Evolutionary conservation across 805 yeast genomes (phyloP).

Genomic region (Cyberlindnera nakhonratchasimensis): DNA sequence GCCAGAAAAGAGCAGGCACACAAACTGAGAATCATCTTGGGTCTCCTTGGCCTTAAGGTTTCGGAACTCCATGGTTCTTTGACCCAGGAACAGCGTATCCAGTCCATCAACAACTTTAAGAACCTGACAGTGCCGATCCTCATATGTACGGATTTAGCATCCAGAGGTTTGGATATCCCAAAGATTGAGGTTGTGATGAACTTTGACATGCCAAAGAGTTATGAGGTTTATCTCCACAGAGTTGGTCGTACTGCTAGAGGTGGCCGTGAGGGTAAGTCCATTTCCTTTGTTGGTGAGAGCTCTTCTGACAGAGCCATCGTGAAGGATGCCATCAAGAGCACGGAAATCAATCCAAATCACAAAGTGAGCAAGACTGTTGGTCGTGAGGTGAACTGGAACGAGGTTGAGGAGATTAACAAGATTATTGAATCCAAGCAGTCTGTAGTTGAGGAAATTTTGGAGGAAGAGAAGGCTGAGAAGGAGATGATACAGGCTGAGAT

Average conservation of each 20-base stretch:
- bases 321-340: constrained; percentile 79
- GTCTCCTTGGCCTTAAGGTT: constrained; percentile 71
- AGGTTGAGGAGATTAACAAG: constrained; percentile 65
- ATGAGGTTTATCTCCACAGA: constrained; percentile 91
- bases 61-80: constrained; percentile 81
- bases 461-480: constrained; percentile 86
- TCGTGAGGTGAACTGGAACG: constrained; percentile 86
- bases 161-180: constrained; percentile 99
- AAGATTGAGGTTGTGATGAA: constrained; percentile 93
- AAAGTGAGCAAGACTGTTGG: constrained; percentile 68
- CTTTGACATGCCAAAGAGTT: constrained; percentile 91
- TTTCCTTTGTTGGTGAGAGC: constrained; percentile 91
- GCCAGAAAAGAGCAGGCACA: constrained; percentile 91
- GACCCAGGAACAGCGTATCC: constrained; percentile 89
- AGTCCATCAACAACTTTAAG: constrained; percentile 78
- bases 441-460: constrained; percentile 69
- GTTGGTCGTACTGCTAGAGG: constrained; percentile 99
- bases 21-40: constrained; percentile 69
- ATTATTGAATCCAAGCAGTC: constrained; percentile 57
- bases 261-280: constrained; percentile 91
- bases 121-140: constrained; percentile 79
- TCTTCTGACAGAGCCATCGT: constrained; percentile 86
- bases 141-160: constrained; percentile 96
- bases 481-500: constrained; percentile 85
- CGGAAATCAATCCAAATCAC: constrained; percentile 39